Base-by-base conservation (phyloP, 306 rosid species). In the Glycine soja region DNA sequence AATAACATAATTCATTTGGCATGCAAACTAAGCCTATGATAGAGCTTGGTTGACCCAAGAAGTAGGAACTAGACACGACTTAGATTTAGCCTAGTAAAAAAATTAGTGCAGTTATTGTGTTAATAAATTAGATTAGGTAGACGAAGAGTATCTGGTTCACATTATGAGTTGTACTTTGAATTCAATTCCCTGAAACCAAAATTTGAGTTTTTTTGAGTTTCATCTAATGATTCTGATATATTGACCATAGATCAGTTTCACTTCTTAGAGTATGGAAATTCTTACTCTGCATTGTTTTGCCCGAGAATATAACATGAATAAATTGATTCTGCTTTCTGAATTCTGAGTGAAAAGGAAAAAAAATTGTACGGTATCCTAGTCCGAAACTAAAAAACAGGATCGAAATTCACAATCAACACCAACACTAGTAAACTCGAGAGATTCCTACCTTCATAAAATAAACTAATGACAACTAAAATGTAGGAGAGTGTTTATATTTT, bases 21-120 rank as follows among this genome's bases (percentile, higher is more conserved):
- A 76, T 38, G 74, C 74, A 16, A 64, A 59, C 56, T 51, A 52
- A 12, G 56, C 42, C 56, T 52, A 67, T 59, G 74, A 77, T 16
- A 46, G 38, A 18, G 54, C 38, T 46, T 9, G 74, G 30, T 24
- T 24, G 13, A 64, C 70, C 24, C 70, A 64, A 64, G 70, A 34
- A 8, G 47, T 64, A 38, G 70, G 16, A 64, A 64, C 48, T 64
- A 64, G 70, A 64, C 3, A 16, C 9, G 4, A 64, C 47, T 63
- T 64, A 36, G 48, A 62, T 62, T 62, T 12, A 62, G 16, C 32
- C 68, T 32, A 62, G 43, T 62, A 1, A 13, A 64, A 24, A 64
- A 13, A 63, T 63, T n/a, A 63, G 69, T 62, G 69, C 34, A 34
- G 45, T 63, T 63, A 13, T 47, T 64, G 47, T 36, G 14, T 36